Base-by-base conservation (phyloP, 2,329 filamentous ascomycete genomes). In the Clonostachys byssicola region DNA sequence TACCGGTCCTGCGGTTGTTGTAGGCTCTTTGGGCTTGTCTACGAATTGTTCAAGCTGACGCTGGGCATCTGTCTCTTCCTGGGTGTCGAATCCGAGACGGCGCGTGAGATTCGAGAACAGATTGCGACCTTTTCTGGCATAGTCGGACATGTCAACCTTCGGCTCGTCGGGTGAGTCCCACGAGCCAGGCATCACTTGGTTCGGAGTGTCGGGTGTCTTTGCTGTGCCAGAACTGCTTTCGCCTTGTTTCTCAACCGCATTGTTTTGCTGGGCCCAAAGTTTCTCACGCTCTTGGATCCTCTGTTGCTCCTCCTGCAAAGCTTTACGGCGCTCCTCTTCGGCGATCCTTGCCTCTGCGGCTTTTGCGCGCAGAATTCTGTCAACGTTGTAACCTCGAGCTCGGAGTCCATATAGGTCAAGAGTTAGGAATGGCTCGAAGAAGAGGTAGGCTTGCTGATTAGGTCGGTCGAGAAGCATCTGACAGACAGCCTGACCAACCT, bases 331-430 rank as follows among this genome's bases (percentile, higher is more conserved):
- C 62, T 90, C 84, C 57, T 88, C 87, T 60, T 96, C 92, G 0
- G 90, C 91, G 53, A 97, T 84, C 45, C 89, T 82, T 6, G 89
- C 89, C 64, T 97, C 91, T 3, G 89, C 88, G 17, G 88, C 90
- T 69, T 95, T 95, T 46, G 86, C 86, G 36, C 89, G 83, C 18
- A 99, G 75, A 52, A 99, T 97, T 44, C 94, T 86, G 60, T 96
- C 90, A 38, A 99, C 94, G 55, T 99, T 97, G 73, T 96, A 97
- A 2, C 94, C 94, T 53, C 94, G 89, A 50, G 85, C 83, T 57
- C 89, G 85, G 39, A 99, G 71, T 45, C 92, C 85, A 42, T 88
- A 80, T 20, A 99, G 75, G 56, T 92, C 89, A 9, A 94, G 84
- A 49, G 88, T 92, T 36, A 99, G 72, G 52, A 99, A 86, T 46